Evolutionary conservation across 345 rosid genomes (phyloP), one percentile per base, ranked within the genome.

Genomic region (Lumnitzera littorea): DNA sequence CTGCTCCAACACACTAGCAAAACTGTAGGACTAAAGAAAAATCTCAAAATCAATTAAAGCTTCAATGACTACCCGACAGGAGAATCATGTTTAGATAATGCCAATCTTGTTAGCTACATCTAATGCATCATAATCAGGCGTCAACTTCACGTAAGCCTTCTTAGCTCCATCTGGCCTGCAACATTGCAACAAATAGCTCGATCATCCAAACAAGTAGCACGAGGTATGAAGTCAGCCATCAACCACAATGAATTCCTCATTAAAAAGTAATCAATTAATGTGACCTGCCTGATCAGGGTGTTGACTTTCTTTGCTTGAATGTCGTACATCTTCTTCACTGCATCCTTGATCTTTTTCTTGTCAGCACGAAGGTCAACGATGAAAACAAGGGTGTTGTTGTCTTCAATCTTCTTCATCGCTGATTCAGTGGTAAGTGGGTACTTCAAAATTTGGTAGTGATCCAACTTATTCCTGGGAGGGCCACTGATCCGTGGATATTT

Each of bases 141-240:
- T 87, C 90, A 92, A 77, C 80, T 96, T 84, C 13, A 92, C 97
- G 31, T 85, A 87, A 4, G 98, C 97, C 80, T 89, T 92, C 88
- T 92, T 92, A 0, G 91, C 87, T n/a, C 97, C 97, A 78, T 92
- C 95, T 0, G 97, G 98, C 91, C 87, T 82, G 73, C 56, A 43
- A 16, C 43, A 16, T 13, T 15, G 16, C 27, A 25, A 49, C 55
- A n/a, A 20, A 15, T 46, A 50, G 43, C 43, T 36, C 43, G 3
- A 36, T 36, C 43, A 20, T 36, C 43, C 46, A 55, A 60, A n/a
- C 24, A 24, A 13, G 0, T 0, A 48, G 29, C 1, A 31, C 7
- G 31, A 27, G 5, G 10, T 36, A 36, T 36, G 43, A 36, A 36
- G 43, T 5, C 7, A 9, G 43, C 11, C 3, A 7, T 7, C 10